phyloP scores from a whole-genome alignment of 768 basidiomycete species.

The Leucogyrophana mollusca region DNA sequence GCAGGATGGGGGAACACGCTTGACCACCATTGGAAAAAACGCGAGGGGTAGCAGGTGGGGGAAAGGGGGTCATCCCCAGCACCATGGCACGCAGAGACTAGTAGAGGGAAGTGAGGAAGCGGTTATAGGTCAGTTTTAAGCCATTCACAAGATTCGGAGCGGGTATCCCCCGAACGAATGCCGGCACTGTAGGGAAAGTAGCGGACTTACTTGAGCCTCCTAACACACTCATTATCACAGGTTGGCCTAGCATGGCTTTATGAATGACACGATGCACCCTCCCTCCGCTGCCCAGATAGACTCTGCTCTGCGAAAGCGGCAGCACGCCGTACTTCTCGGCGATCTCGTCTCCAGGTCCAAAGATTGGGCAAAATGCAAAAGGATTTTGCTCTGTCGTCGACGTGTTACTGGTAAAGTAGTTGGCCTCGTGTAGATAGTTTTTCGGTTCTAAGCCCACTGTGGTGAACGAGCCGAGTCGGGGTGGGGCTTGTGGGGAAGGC shows the following conservation, averaged over 20 bases:
- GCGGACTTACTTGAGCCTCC: slow-evolving; percentile 77
- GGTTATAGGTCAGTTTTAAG: neutral
- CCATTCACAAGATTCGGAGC: neutral
- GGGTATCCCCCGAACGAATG: slow-evolving; percentile 1
- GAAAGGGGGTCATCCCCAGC: slow-evolving; percentile 90
- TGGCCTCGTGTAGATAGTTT: slow-evolving; percentile 75
- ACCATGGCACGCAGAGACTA: slow-evolving; percentile 92
- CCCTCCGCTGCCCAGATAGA: slow-evolving; percentile 79
- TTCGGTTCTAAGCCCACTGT: slow-evolving; percentile 60
- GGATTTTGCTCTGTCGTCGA: slow-evolving; percentile 61
- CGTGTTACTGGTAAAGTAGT: slow-evolving; percentile 22
- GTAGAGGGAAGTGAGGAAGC: slow-evolving; percentile 8
- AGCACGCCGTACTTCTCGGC: slow-evolving; percentile 77
- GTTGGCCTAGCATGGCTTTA: slow-evolving; percentile 80
- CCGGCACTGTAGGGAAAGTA: neutral
- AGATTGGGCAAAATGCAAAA: slow-evolving; percentile 89
- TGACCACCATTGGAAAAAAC: slow-evolving; percentile 98
- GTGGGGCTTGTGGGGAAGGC: slow-evolving; percentile 33
- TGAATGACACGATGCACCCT: slow-evolving; percentile 81
- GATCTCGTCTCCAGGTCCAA: slow-evolving; percentile 79
- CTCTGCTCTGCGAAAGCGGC: slow-evolving; percentile 67
- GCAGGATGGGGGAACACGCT: slow-evolving; percentile 97
- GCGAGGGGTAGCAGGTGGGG: slow-evolving; percentile 85
- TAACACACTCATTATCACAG: slow-evolving; percentile 86
- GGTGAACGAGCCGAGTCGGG: slow-evolving; percentile 18